These are phyloP conservation scores for Penicillium macrosclerotiorum DNA, from an alignment of 495 filamentous ascomycete genomes.

Conservation along the genomic window DNA sequence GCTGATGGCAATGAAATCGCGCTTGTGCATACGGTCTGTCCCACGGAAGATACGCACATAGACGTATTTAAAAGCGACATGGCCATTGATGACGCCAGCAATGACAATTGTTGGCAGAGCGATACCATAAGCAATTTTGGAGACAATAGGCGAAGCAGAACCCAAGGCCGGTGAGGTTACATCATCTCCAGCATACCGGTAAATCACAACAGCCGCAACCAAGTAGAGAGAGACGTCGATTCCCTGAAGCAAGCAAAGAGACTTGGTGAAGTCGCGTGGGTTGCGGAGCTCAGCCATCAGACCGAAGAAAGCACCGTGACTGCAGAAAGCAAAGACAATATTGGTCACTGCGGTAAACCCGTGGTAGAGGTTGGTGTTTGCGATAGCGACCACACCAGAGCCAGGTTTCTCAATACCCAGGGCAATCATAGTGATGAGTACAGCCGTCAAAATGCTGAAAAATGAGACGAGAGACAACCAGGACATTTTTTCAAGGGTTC, in stretches of 20 bases:
- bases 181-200: slow-evolving; percentile 63
- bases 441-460: slow-evolving; percentile 63
- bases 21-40: slow-evolving; percentile 2
- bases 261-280: slow-evolving; percentile 64
- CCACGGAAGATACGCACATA: slow-evolving; percentile 3
- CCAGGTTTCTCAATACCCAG: slow-evolving; percentile 48
- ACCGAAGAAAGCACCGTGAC: slow-evolving; percentile 71
- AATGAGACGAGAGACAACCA: slow-evolving; percentile 68
- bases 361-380: slow-evolving; percentile 30
- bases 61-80: slow-evolving; percentile 61
- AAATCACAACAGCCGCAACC: slow-evolving; percentile 53
- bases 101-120: slow-evolving; percentile 68
- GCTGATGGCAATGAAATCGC: background rate
- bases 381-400: slow-evolving; percentile 22
- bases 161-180: slow-evolving; percentile 73
- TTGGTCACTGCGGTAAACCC: slow-evolving; percentile 47
- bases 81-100: slow-evolving; percentile 68
- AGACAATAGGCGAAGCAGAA: slow-evolving; percentile 58
- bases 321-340: slow-evolving; percentile 50
- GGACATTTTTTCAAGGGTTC: slow-evolving; percentile 60
- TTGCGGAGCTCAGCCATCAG: slow-evolving; percentile 76
- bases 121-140: slow-evolving; percentile 73
- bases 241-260: slow-evolving; percentile 61
- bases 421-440: slow-evolving; percentile 69
- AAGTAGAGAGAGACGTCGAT: slow-evolving; percentile 67